Evolutionary conservation across 2,329 filamentous ascomycete genomes (phyloP).

Genomic region (Basipetospora chlamydospora): DNA sequence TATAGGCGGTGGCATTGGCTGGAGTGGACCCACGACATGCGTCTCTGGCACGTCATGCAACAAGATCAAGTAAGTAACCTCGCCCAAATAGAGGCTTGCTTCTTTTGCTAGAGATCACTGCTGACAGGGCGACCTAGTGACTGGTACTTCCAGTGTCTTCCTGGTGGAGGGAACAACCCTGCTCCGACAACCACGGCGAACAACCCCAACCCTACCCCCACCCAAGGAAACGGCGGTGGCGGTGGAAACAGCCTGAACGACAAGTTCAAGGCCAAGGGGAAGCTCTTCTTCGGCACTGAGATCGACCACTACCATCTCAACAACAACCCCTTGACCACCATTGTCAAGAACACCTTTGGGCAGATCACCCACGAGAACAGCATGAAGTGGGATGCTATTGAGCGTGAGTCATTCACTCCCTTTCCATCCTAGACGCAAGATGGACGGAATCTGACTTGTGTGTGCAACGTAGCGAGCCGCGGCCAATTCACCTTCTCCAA

Average conservation of each 20-base stretch:
- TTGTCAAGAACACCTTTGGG: slow-evolving; percentile 48
- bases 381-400: slow-evolving; percentile 52
- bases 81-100: not conserved
- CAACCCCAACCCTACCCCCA: slow-evolving; percentile 11
- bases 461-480: slow-evolving; percentile 11
- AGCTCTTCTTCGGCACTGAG: slow-evolving; percentile 47
- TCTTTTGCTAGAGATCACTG: not conserved
- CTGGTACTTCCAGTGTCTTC: slow-evolving; percentile 11
- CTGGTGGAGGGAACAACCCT: slow-evolving; percentile 1
- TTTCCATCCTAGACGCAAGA: not conserved
- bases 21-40: slow-evolving; percentile 9
- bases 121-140: slow-evolving; percentile 6
- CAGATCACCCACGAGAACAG: slow-evolving; percentile 53
- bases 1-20: slow-evolving; percentile 9
- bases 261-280: slow-evolving; percentile 37
- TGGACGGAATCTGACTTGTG: not conserved
- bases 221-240: not conserved
- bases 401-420: slow-evolving; percentile 19
- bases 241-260: slow-evolving; percentile 2
- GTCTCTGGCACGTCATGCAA: slow-evolving; percentile 8
- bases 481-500: slow-evolving; percentile 38
- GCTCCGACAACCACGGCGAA: not conserved
- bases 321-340: slow-evolving; percentile 29
- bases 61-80: slow-evolving; percentile 7
- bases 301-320: slow-evolving; percentile 39